Evolutionary conservation across 148 eudicot genomes (phyloP).

Genomic region (Diospyros lotus): DNA sequence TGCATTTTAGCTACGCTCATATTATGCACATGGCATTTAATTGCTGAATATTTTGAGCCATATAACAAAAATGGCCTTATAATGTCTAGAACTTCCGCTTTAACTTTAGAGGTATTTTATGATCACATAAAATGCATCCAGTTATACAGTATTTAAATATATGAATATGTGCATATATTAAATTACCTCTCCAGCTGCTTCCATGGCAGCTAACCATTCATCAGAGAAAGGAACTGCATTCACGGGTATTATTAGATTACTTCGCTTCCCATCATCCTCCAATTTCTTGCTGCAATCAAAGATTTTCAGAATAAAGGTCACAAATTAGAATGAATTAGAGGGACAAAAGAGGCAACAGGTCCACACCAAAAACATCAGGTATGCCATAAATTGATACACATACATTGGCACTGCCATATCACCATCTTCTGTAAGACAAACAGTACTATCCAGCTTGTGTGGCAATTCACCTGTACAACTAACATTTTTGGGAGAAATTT

Average conservation of each 20-base stretch:
- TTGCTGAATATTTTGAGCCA: too few relatives aligned
- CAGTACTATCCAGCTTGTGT: constrained; percentile 14
- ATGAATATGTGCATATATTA: not conserved
- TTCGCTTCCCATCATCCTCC: constrained; percentile 25
- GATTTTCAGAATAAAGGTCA: not conserved
- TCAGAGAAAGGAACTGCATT: constrained; percentile 91
- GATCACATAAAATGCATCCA: too few relatives aligned
- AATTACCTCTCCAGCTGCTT: constrained; percentile 98
- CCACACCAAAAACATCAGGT: not conserved
- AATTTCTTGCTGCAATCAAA: constrained; percentile 40
- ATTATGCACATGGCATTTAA: too few relatives aligned
- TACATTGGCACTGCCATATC: constrained; percentile 24
- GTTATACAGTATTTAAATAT: not conserved
- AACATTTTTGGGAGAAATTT: constrained; percentile 9
- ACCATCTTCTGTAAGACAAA: constrained; percentile 12
- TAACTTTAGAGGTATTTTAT: too few relatives aligned
- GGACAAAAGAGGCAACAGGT: not conserved
- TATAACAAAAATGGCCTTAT: too few relatives aligned
- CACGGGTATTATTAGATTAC: constrained; percentile 25
- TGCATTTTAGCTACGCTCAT: too few relatives aligned
- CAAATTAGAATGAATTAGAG: not conserved
- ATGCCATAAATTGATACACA: constrained; percentile 16
- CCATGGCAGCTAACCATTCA: constrained; percentile 97
- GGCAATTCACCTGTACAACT: constrained; percentile 9
- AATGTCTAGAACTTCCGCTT: too few relatives aligned